Evolutionary conservation across 2,329 filamentous ascomycete genomes (phyloP).

Genomic region (Diaporthe ampelina): DNA sequence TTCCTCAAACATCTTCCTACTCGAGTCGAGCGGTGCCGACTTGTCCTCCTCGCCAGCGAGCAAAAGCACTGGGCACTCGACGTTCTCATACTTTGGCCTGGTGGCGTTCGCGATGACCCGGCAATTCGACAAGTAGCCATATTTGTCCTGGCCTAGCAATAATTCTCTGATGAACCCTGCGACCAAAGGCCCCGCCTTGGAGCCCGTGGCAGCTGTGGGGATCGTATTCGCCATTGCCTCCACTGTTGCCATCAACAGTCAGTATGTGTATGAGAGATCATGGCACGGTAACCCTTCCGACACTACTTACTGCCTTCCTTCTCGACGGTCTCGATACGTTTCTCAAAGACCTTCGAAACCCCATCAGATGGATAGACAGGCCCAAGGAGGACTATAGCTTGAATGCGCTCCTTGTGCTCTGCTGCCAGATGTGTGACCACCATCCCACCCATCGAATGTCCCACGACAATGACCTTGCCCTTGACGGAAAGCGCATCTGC

Average conservation of each 20-base stretch:
- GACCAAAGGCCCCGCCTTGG: slow-evolving; percentile 48
- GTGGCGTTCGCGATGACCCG: slow-evolving; percentile 50
- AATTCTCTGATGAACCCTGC: slow-evolving; percentile 53
- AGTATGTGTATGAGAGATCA: neutral
- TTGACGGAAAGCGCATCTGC: slow-evolving; percentile 64
- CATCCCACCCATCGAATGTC: slow-evolving; percentile 80
- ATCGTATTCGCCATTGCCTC: slow-evolving; percentile 35
- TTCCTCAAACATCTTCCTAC: slow-evolving; percentile 36
- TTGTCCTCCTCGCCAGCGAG: slow-evolving; percentile 39
- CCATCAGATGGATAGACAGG: slow-evolving; percentile 70
- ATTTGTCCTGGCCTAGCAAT: slow-evolving; percentile 50
- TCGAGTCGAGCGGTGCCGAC: slow-evolving; percentile 26
- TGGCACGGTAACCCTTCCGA: neutral
- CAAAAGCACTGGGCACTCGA: slow-evolving; percentile 63
- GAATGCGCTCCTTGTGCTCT: slow-evolving; percentile 49
- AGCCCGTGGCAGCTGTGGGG: slow-evolving; percentile 53
- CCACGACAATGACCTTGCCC: slow-evolving; percentile 69
- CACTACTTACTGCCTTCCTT: slow-evolving; percentile 52
- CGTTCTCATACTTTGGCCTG: slow-evolving; percentile 66
- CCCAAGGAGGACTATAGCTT: slow-evolving; percentile 69
- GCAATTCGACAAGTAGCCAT: slow-evolving; percentile 54
- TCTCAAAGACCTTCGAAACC: slow-evolving; percentile 44
- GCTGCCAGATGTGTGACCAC: slow-evolving; percentile 72
- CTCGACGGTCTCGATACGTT: slow-evolving; percentile 53
- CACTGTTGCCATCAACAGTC: neutral